Conservation (phyloP, 176 grass and related monocot species). For the Lolium rigidum region DNA sequence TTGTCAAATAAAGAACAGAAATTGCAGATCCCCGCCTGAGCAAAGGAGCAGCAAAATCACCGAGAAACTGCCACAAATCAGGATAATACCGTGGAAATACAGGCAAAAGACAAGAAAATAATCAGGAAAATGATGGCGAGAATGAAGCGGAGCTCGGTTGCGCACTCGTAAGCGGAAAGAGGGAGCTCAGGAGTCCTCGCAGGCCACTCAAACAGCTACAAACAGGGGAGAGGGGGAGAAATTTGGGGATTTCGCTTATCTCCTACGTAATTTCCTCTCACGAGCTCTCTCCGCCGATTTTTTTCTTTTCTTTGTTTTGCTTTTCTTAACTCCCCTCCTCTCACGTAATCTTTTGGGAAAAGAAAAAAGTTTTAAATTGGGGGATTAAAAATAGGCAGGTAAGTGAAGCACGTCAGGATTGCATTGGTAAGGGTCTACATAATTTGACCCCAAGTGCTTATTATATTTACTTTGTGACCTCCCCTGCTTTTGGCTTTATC, state of each 20-base stretch:
- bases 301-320: conserved; percentile 34
- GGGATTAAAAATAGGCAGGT: conserved; percentile 56
- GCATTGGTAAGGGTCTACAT: conserved; percentile 59
- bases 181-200: conserved; percentile 42
- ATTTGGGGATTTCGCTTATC: conserved; percentile 54
- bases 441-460: conserved; percentile 48
- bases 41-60: conserved; percentile 37
- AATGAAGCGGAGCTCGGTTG: conserved; percentile 45
- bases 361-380: conserved; percentile 45
- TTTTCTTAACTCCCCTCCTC: conserved; percentile 49
- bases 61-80: conserved; percentile 50
- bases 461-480: conserved; percentile 52
- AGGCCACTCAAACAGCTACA: conserved; percentile 42
- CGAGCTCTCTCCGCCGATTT: conserved; percentile 42
- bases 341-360: conserved; percentile 56
- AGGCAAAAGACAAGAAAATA: conserved; percentile 53
- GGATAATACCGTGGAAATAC: conserved; percentile 37
- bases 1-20: conserved; percentile 38
- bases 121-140: conserved; percentile 28
- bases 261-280: conserved; percentile 66
- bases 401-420: conserved; percentile 69
- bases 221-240: conserved; percentile 39
- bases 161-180: conserved; percentile 17
- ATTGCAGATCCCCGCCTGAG: conserved; percentile 29
- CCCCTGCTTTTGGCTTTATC: conserved; percentile 67